Conservation (phyloP, 2,329 filamentous ascomycete genomes). For the Thelonectria discophora region DNA sequence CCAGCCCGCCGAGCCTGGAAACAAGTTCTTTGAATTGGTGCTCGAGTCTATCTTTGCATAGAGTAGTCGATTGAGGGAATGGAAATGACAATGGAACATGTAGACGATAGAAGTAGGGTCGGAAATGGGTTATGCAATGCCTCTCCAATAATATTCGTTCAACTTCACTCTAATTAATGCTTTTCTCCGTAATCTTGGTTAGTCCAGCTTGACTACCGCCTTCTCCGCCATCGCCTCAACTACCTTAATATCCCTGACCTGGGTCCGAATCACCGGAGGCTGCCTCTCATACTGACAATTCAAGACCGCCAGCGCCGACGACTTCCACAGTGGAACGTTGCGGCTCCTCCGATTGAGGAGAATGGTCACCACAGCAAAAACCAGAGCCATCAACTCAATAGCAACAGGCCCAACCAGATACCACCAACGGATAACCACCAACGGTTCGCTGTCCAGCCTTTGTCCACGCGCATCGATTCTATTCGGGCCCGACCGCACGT, state of each 20-base stretch:
- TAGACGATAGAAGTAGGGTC: neutral
- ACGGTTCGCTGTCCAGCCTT: slow-evolving; percentile 8
- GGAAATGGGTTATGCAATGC: neutral
- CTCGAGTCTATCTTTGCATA: slow-evolving; percentile 39
- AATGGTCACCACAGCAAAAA: slow-evolving; percentile 17
- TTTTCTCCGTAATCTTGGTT: no score
- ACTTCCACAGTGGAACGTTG: slow-evolving; percentile 26
- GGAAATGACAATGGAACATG: neutral
- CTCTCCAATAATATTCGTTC: neutral
- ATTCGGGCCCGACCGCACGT: slow-evolving; percentile 19
- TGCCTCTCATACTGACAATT: slow-evolving; percentile 2
- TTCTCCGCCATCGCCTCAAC: slow-evolving; percentile 11
- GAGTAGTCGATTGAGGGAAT: neutral
- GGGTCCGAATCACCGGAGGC: neutral
- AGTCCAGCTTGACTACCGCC: no score
- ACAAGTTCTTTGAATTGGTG: slow-evolving; percentile 30
- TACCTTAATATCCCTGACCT: slow-evolving; percentile 15
- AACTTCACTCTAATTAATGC: neutral
- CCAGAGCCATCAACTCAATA: slow-evolving; percentile 7
- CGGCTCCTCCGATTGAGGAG: slow-evolving; percentile 5
- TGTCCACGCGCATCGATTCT: neutral
- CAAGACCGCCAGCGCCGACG: slow-evolving; percentile 20
- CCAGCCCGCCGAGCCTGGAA: slow-evolving; percentile 18
- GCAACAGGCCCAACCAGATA: slow-evolving; percentile 11
- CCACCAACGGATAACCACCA: slow-evolving; percentile 18